phyloP scores from a whole-genome alignment of 2,329 filamentous ascomycete species.

The Macrophomina pseudophaseolina region DNA sequence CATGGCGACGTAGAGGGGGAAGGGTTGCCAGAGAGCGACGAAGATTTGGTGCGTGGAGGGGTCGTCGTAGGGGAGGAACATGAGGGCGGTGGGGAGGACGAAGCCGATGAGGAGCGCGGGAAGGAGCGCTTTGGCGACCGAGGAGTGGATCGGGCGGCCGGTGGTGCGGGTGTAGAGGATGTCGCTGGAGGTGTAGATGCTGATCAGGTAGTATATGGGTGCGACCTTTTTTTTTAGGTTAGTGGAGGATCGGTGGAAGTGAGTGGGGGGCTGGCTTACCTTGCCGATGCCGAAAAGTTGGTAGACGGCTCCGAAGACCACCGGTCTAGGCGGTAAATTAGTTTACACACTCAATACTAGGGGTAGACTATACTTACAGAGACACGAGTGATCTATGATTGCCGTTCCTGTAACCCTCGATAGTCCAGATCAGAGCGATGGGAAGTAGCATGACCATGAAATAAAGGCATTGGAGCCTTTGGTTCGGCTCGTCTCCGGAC shows the following conservation, averaged over 20 bases:
- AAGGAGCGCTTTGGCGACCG: conserved; percentile 32
- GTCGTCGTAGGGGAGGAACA: conserved; percentile 33
- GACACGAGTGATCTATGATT: conserved; percentile 20
- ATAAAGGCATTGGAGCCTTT: conserved; percentile 25
- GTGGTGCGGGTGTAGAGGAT: conserved; percentile 28
- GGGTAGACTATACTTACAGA: neutral
- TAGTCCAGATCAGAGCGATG: conserved; percentile 23
- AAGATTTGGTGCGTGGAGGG: conserved; percentile 29
- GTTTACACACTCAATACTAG: neutral
- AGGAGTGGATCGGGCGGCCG: conserved; percentile 28
- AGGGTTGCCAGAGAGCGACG: conserved; percentile 34
- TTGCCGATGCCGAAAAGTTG: conserved; percentile 24
- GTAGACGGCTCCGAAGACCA: neutral
- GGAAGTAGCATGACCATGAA: conserved; percentile 19
- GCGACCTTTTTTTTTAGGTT: conserved; percentile 26
- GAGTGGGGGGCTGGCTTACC: neutral
- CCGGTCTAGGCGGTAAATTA: neutral
- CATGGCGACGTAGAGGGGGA: neutral
- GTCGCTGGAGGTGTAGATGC: conserved; percentile 28
- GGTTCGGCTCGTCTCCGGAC: conserved; percentile 9
- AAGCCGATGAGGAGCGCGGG: conserved; percentile 35
- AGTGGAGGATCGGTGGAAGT: neutral
- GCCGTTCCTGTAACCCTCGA: conserved; percentile 22
- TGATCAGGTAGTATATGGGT: conserved; percentile 35
- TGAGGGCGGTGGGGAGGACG: conserved; percentile 33